Evolutionary conservation across 306 rosid genomes (phyloP), one percentile per base, ranked within the genome.

Genomic region (Begonia loranthoides): DNA sequence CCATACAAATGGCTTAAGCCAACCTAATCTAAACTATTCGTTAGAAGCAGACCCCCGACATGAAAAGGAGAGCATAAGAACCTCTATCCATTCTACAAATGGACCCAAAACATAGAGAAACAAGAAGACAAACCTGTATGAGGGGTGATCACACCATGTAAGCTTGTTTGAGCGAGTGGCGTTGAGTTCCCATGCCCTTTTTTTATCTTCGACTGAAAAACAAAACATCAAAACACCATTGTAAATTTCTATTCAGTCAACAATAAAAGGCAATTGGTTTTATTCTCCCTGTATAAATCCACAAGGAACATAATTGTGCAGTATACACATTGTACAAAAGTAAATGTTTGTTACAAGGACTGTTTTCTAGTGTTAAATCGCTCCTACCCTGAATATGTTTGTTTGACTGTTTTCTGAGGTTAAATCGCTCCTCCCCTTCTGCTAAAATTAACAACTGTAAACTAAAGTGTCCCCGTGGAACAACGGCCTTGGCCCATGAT

Each of bases 121-220:
- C 51, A 72, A 50, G 70, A 47, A 15, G 22, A 61, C 58, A 44
- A 36, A 90, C 97, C 95, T 73, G 87, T 52, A 50, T 60, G 69
- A 36, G 69, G 16, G 39, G 73, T 51, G 49, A 68, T 34, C 36
- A 74, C 53, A 33, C 59, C 43, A 63, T 77, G 55, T 14, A 69
- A 36, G 69, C 56, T 69, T 57, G 70, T 17, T 69, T 50, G 72
- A 41, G 75, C 19, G 43, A 68, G 40, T 17, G 66, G 58, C 8
- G 78, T 58, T 40, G 80, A 54, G 11, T 38, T 59, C 63, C 85
- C 95, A 53, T 77, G 75, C 54, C 94, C 97, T 70, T 92, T 85
- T 68, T 80, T 90, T 63, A 79, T 40, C 73, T 80, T 90, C 53
- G 94, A 76, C 97, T 90, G 85, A 71, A 79, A 57, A 62, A 61